Conservation (phyloP, 2,329 filamentous ascomycete genomes). For the Ilyonectria sp. region DNA sequence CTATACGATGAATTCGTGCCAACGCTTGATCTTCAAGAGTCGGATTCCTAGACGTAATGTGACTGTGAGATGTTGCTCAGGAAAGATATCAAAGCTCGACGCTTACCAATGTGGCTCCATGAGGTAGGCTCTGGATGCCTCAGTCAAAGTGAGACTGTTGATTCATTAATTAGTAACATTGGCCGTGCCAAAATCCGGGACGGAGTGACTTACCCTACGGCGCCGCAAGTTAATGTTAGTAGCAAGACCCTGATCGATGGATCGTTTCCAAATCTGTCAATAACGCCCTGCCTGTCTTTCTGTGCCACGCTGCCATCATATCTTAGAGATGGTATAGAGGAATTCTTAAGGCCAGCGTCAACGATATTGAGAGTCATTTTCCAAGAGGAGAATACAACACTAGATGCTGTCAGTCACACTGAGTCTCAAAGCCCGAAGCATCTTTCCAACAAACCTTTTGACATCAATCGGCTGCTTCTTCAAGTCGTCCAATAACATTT, state of each 20-base stretch:
- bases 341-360: slow-evolving; percentile 54
- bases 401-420: background rate
- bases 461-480: background rate
- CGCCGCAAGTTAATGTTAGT: slow-evolving; percentile 64
- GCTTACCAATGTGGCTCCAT: slow-evolving; percentile 64
- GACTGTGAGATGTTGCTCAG: background rate
- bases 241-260: slow-evolving; percentile 56
- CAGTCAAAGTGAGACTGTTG: slow-evolving; percentile 61
- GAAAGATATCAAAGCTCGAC: too few relatives aligned
- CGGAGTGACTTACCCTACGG: slow-evolving; percentile 58
- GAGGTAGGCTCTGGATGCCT: slow-evolving; percentile 62
- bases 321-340: slow-evolving; percentile 54
- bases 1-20: slow-evolving; percentile 55
- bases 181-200: too few relatives aligned
- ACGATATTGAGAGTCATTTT: slow-evolving; percentile 62
- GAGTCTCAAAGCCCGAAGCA: background rate
- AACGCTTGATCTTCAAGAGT: slow-evolving; percentile 61
- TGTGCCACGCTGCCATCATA: slow-evolving; percentile 63
- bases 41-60: slow-evolving; percentile 53
- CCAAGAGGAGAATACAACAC: slow-evolving; percentile 65
- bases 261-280: slow-evolving; percentile 58
- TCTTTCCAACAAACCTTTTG: background rate
- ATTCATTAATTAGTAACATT: background rate
- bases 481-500: background rate
- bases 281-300: slow-evolving; percentile 55